These are phyloP conservation scores for Wickerhamomyces silvicola DNA, from an alignment of 805 yeast species.

Conservation along the genomic window DNA sequence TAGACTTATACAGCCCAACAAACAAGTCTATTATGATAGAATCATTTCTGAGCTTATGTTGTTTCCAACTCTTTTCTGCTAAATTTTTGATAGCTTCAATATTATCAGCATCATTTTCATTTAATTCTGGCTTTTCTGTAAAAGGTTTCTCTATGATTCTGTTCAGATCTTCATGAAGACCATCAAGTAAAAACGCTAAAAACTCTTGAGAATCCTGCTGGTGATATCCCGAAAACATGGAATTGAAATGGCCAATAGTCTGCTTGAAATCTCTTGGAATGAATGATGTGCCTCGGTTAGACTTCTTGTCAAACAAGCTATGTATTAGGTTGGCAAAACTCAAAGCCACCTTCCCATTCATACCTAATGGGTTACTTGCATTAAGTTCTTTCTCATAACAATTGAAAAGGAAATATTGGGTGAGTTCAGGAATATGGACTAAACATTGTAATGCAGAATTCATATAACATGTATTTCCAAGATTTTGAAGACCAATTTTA, in stretches of 20 bases:
- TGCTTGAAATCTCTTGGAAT: constrained; percentile 71
- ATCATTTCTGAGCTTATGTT: constrained; percentile 74
- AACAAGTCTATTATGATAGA: constrained; percentile 81
- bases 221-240: constrained; percentile 70
- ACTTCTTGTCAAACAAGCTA: constrained; percentile 38
- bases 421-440: constrained; percentile 77
- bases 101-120: constrained; percentile 54
- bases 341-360: constrained; percentile 71
- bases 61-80: constrained; percentile 74
- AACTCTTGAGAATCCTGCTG: constrained; percentile 96
- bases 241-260: constrained; percentile 71
- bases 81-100: constrained; percentile 46
- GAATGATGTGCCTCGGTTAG: constrained; percentile 8
- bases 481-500: constrained; percentile 53
- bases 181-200: constrained; percentile 79
- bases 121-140: constrained; percentile 79
- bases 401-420: constrained; percentile 63
- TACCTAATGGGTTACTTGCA: constrained; percentile 75
- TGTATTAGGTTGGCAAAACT: constrained; percentile 68
- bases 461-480: constrained; percentile 94
- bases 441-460: constrained; percentile 90
- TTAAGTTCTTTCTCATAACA: constrained; percentile 64
- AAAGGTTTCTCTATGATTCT: constrained; percentile 78
- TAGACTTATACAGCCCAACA: constrained; percentile 86
- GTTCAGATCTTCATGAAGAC: constrained; percentile 88